Evolutionary conservation across 164 flowering plant species (phyloP), one percentile per base, ranked within the genome.

Genomic region (Protea cynaroides): DNA sequence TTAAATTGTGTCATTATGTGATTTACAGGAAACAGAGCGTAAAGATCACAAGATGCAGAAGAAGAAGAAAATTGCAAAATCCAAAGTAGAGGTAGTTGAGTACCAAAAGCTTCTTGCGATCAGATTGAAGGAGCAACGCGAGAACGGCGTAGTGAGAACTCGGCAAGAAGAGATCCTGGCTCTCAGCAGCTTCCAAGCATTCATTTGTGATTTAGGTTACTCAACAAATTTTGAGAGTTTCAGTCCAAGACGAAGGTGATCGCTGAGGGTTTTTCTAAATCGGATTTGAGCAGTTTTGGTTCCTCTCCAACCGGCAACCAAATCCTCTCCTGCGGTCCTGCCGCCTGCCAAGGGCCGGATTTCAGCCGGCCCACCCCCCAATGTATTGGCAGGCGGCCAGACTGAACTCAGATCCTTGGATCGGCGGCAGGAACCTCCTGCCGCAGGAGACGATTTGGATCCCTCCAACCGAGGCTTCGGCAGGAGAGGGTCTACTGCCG

Each of bases 51-150:
- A 71, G 65, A 73, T 6, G 83, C n/a, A 78, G 18, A 80, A 80
- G 64, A 78, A 80, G 80, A 76, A 76, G 73, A 80, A 78, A 58
- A 72, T 80, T 68, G 73, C 66, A 0, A 80, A 80, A 71, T 80
- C 84, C 25, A 78, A 78, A 68, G 29, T 78, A 0, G 80, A 76
- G 61, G 81, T 78, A 46, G 80, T 80, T 1, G 81, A 78, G 46
- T 80, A 80, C 57, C 81, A 78, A 73, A 78, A 80, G 72, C 76
- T 80, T 38, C 80, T 80, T 15, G 73, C 81, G 37, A 21, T 72
- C 34, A 76, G 80, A 37, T 68, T 77, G 78, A 80, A 75, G 68
- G 81, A 80, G 69, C 83, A 79, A n/a, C n/a, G 65, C 56, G 85
- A 22, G 82, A 79, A 8, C 73, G 74, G 4, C 75, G 85, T 0